A percentile compares a stretch with the other conserved stretches of the same genome.
Evolutionary conservation across 2,329 filamentous ascomycete species (phyloP).

Genomic region (Alternaria ethzedia): DNA sequence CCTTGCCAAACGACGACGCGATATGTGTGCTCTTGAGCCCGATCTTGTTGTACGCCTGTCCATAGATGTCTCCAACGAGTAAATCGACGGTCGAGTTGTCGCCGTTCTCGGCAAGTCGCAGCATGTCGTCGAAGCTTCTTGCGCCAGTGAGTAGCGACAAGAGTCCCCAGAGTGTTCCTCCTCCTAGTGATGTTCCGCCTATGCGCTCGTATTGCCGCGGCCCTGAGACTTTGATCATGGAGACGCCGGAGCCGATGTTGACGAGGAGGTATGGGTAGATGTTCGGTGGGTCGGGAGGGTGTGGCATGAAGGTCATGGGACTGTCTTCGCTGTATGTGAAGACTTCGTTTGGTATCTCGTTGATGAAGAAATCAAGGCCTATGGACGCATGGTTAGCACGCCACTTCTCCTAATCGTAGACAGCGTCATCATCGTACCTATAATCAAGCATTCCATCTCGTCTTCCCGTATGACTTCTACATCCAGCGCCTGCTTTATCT

Average conservation of each 20-base stretch:
- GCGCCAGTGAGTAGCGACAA: slow-evolving; percentile 92
- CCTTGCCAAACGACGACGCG: slow-evolving; percentile 94
- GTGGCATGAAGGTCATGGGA: slow-evolving; percentile 86
- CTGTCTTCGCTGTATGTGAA: slow-evolving; percentile 88
- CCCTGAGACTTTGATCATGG: slow-evolving; percentile 95
- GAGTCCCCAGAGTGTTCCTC: slow-evolving; percentile 96
- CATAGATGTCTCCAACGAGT: slow-evolving; percentile 97
- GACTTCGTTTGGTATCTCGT: slow-evolving; percentile 94
- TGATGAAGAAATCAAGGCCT: slow-evolving; percentile 99
- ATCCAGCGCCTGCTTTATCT: slow-evolving; percentile 79
- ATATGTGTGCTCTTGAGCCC: slow-evolving; percentile 95
- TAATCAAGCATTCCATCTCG: slow-evolving; percentile 98
- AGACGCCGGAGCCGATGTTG: slow-evolving; percentile 97
- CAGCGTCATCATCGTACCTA: slow-evolving; percentile 63
- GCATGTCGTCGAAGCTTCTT: slow-evolving; percentile 96
- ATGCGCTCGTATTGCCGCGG: slow-evolving; percentile 87
- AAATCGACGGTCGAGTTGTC: slow-evolving; percentile 95
- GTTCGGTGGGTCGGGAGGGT: slow-evolving; percentile 64
- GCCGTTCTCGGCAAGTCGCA: slow-evolving; percentile 85
- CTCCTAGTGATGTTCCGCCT: slow-evolving; percentile 91
- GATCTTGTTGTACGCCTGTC: slow-evolving; percentile 93
- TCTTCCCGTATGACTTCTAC: slow-evolving; percentile 92
- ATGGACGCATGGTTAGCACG: neutral
- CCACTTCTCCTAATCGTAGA: neutral
- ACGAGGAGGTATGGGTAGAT: slow-evolving; percentile 97